Percentiles rank a stretch among this genome's conserved stretches.
Conservation (phyloP, 1,139 yeast genomes). For the Protomyces lactucae-debilis region DNA sequence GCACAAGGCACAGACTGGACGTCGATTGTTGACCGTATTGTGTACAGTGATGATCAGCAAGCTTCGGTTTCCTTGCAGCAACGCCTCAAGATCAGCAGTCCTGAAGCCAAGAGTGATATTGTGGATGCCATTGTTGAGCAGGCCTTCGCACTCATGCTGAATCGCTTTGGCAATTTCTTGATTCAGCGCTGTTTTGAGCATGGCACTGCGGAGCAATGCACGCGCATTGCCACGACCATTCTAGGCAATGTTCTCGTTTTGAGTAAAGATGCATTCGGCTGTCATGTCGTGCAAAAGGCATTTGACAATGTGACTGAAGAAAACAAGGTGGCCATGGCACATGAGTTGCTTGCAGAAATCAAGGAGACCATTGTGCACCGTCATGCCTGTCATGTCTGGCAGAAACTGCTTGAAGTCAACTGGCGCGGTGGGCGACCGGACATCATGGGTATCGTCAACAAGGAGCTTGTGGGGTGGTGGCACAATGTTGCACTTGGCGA, state of each 20-base stretch:
- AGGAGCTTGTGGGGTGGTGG: conserved; percentile 43
- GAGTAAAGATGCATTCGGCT: conserved; percentile 44
- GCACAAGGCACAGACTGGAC: conserved; percentile 36
- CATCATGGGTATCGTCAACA: conserved; percentile 40
- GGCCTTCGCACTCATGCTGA: conserved; percentile 40
- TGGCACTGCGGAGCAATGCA: conserved; percentile 39
- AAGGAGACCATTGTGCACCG: conserved; percentile 41
- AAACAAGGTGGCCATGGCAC: conserved; percentile 38
- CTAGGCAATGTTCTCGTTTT: conserved; percentile 39
- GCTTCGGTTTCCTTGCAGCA: conserved; percentile 46
- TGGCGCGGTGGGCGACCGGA: conserved; percentile 39
- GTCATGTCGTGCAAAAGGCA: conserved; percentile 46
- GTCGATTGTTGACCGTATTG: conserved; percentile 40
- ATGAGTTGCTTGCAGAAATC: conserved; percentile 41
- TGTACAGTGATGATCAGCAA: conserved; percentile 42
- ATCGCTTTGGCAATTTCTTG: conserved; percentile 45
- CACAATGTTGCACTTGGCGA: conserved; percentile 41
- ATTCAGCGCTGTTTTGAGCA: conserved; percentile 45
- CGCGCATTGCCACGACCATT: conserved; percentile 38
- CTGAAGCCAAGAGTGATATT: conserved; percentile 39
- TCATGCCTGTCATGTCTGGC: conserved; percentile 48
- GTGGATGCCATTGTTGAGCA: conserved; percentile 39
- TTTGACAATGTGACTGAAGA: conserved; percentile 41
- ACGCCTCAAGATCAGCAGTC: conserved; percentile 40
- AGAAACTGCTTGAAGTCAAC: conserved; percentile 43